phyloP scores from a whole-genome alignment of 2,329 filamentous ascomycete species.

The Chaetomium strumarium region DNA sequence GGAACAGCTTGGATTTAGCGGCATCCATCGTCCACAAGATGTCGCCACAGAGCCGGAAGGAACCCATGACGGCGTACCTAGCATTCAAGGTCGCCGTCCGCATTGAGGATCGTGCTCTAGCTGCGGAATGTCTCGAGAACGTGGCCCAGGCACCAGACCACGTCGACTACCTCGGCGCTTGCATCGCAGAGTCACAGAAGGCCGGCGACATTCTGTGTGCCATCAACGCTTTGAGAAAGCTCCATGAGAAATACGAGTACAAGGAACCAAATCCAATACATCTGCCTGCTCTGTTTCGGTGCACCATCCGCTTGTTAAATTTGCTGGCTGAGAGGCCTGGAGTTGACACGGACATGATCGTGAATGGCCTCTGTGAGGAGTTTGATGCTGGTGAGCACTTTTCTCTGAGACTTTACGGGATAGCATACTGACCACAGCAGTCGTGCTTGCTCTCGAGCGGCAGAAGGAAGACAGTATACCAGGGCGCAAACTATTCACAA shows the following conservation, averaged over 20 bases:
- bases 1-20: constrained; percentile 49
- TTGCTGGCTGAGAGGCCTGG: constrained; percentile 34
- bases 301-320: constrained; percentile 47
- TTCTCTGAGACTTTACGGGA: neutral
- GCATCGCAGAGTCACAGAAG: constrained; percentile 69
- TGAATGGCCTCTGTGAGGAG: constrained; percentile 17
- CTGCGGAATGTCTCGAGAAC: constrained; percentile 56
- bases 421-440: constrained; percentile 30
- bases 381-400: constrained; percentile 12
- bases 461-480: constrained; percentile 30
- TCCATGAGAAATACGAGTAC: constrained; percentile 52
- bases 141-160: constrained; percentile 52
- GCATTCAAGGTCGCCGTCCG: constrained; percentile 68
- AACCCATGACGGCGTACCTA: constrained; percentile 64
- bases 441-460: constrained; percentile 36
- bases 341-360: constrained; percentile 11
- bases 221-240: constrained; percentile 50
- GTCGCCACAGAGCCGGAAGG: constrained; percentile 49
- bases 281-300: constrained; percentile 59
- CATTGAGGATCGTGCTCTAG: constrained; percentile 50
- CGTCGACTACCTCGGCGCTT: constrained; percentile 68
- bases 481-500: constrained; percentile 46
- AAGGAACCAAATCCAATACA: constrained; percentile 45
- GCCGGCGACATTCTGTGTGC: constrained; percentile 56
- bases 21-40: constrained; percentile 53